Evolutionary conservation across 1,139 yeast species (phyloP), one percentile per base, ranked within the genome.

Genomic region (Fermentozyma sake): DNA sequence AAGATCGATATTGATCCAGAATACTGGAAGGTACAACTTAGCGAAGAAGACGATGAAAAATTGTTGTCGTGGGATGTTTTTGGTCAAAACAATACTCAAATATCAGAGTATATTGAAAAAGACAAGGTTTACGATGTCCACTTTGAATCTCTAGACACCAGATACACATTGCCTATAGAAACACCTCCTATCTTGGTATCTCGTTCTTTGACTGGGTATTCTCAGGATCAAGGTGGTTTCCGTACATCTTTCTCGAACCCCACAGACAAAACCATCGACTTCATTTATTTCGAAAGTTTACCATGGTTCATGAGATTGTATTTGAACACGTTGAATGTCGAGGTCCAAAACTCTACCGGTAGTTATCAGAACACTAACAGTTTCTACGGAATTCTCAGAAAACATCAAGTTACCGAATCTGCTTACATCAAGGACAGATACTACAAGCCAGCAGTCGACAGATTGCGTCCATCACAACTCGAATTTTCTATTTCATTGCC

Each of bases 281-380:
- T 87, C 29, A 60, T 76, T 2, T 84, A 84, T 44, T 80, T 79
- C 44, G 96, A 91, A 52, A 70, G 87, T 0, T 63, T 87, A 18
- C 99, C 99, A 0, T 91, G 98, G 98, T 91, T 76, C 51, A 80
- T 89, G 76, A 74, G 93, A 41, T 58, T 86, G 3, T 91, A 84
- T 47, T 57, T 91, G 28, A 87, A 85, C 41, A 78, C 95, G 0
- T 52, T 87, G 34, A 51, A 58, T 1, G 33, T 51, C 17, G 35
- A 38, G 12, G 25, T 52, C 13, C 37, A 34, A 21, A 46, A 48
- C 24, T 37, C 28, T 10, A 29, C 36, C 4, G 55, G 48, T 2
- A 19, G 44, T 0, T 60, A 54, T 20, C 40, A 26, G 6, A 12
- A 41, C 6, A 16, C 14, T n/a, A 11, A 4, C 10, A 7, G 6